These are phyloP conservation scores for Xerophyta viscosa DNA, from an alignment of 106 monocot genomes.

Conservation along the genomic window DNA sequence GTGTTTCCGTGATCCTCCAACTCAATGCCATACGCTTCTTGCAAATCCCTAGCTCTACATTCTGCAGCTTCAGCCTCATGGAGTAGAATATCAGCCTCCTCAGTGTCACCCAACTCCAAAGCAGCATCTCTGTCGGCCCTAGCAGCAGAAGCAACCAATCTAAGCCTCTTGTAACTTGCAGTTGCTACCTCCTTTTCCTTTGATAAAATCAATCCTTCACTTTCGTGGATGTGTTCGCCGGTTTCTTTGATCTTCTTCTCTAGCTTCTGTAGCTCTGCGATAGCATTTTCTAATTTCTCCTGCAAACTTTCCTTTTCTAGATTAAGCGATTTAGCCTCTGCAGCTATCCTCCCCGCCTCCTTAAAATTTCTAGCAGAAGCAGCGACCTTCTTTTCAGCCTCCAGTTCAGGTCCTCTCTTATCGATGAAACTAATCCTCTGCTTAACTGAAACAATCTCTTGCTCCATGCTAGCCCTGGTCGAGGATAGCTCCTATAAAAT, in stretches of 20 bases:
- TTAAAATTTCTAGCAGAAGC: slow-evolving; percentile 94
- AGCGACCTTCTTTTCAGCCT: slow-evolving; percentile 94
- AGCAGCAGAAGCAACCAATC: slow-evolving; percentile 49
- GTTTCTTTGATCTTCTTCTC: slow-evolving; percentile 49
- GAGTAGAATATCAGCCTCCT: slow-evolving; percentile 51
- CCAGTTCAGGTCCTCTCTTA: slow-evolving; percentile 84
- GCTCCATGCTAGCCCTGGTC: slow-evolving; percentile 49
- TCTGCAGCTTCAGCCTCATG: slow-evolving; percentile 68
- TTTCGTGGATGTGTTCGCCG: slow-evolving; percentile 43
- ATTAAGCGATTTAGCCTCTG: slow-evolving; percentile 71
- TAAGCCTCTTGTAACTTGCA: slow-evolving; percentile 47
- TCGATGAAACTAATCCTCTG: slow-evolving; percentile 81
- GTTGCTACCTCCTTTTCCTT: slow-evolving; percentile 80
- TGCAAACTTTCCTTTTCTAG: slow-evolving; percentile 62
- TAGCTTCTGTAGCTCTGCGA: slow-evolving; percentile 40
- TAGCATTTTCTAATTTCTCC: slow-evolving; percentile 31
- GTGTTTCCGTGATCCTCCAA: slow-evolving; percentile 17
- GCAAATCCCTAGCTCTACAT: slow-evolving; percentile 58
- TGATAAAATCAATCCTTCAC: slow-evolving; percentile 38
- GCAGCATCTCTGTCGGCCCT: slow-evolving; percentile 75
- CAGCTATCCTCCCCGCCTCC: slow-evolving; percentile 80
- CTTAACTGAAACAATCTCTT: slow-evolving; percentile 52
- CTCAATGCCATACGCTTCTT: slow-evolving; percentile 41
- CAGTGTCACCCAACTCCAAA: slow-evolving; percentile 53
- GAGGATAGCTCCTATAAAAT: slow-evolving; percentile 77